Percentiles rank a stretch among this genome's conserved stretches.
Conservation (phyloP, 805 yeast genomes). For the Wickerhamiella kazuoi region DNA sequence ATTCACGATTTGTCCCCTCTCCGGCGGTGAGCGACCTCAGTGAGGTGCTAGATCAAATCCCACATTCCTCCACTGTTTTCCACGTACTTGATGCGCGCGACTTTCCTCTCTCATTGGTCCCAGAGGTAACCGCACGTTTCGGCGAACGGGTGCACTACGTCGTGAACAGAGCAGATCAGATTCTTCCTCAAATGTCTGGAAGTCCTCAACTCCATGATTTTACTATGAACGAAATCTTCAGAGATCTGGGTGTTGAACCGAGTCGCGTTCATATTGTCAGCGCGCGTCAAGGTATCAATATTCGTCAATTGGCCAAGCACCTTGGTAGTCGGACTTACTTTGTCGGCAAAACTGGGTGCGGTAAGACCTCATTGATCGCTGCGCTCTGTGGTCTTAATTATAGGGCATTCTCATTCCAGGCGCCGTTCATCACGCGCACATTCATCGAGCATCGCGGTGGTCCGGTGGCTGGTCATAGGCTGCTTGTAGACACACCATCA, state of each 20-base stretch:
- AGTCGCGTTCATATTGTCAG: slow-evolving; percentile 33
- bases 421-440: slow-evolving; percentile 54
- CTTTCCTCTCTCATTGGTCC: slow-evolving; percentile 46
- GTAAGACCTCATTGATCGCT: slow-evolving; percentile 59
- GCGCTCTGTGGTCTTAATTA: slow-evolving; percentile 36
- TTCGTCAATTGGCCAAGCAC: slow-evolving; percentile 23
- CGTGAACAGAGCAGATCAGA: slow-evolving; percentile 28
- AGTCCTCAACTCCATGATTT: slow-evolving; percentile 15
- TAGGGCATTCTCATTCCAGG: slow-evolving; percentile 26
- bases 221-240: slow-evolving; percentile 22
- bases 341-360: slow-evolving; percentile 84
- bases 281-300: slow-evolving; percentile 33
- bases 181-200: slow-evolving; percentile 19
- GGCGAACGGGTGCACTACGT: slow-evolving; percentile 18
- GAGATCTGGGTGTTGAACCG: slow-evolving; percentile 20
- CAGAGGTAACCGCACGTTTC: slow-evolving; percentile 18
- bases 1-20: slow-evolving; percentile 3
- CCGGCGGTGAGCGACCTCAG: slow-evolving; percentile 9
- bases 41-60: slow-evolving; percentile 17
- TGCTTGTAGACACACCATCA: slow-evolving; percentile 19
- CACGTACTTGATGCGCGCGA: slow-evolving; percentile 52
- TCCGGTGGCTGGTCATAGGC: slow-evolving; percentile 13
- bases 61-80: slow-evolving; percentile 33
- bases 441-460: slow-evolving; percentile 24
- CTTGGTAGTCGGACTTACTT: slow-evolving; percentile 25